Evolutionary conservation across 139 green algal genomes (phyloP).

Genomic region (Diplosphaera chodatii): DNA sequence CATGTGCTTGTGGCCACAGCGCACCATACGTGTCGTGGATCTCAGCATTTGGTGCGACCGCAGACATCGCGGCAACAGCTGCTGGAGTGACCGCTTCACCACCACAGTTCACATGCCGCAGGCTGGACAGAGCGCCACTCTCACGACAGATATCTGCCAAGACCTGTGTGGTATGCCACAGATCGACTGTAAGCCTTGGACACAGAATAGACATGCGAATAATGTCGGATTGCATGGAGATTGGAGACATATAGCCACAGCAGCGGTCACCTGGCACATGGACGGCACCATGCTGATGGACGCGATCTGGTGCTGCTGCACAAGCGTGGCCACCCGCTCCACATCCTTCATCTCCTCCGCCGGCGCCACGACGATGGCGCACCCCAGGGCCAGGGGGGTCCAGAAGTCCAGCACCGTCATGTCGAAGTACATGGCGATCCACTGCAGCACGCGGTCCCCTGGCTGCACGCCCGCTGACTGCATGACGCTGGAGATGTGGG

Average conservation of each 20-base stretch:
- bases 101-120: conserved; percentile 7
- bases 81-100: conserved; percentile 15
- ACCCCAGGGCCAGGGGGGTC: conserved; percentile 7
- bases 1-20: too few relatives aligned
- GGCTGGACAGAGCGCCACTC: not conserved
- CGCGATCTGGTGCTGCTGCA: conserved; percentile 13
- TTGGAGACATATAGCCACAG: too few relatives aligned
- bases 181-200: too few relatives aligned
- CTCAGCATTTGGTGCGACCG: conserved; percentile 9
- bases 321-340: conserved; percentile 12
- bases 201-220: not conserved
- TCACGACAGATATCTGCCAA: not conserved
- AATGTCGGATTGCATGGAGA: too few relatives aligned
- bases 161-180: not conserved
- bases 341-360: conserved; percentile 21
- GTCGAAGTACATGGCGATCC: conserved; percentile 33
- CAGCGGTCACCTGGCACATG: conserved; percentile 5
- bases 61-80: not conserved
- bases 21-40: conserved; percentile 29
- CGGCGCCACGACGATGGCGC: conserved; percentile 10
- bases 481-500: not conserved
- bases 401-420: conserved; percentile 21
- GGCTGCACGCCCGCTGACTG: not conserved
- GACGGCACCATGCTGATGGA: conserved; percentile 11
- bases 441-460: conserved; percentile 11